phyloP scores from a whole-genome alignment of 1,139 yeast species.

The Pichia cactophila region DNA sequence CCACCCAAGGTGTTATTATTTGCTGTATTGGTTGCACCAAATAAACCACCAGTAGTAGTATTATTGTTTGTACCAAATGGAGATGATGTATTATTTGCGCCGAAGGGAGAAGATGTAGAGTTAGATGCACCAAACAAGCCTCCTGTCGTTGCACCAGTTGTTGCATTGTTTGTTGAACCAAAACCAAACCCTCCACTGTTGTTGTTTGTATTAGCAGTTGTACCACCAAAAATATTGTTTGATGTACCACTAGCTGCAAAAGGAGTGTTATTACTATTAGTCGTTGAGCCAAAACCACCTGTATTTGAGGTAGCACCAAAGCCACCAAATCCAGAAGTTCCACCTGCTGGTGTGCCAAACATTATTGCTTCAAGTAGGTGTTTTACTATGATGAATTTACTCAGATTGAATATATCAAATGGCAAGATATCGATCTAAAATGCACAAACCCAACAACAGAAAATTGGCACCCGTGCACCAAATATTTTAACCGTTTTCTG shows the following conservation, averaged over 20 bases:
- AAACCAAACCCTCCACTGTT: constrained; percentile 11
- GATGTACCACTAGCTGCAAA: constrained; percentile 30
- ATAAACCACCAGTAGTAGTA: constrained; percentile 5
- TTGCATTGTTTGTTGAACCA: neutral
- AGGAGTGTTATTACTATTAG: constrained; percentile 6
- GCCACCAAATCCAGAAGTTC: constrained; percentile 53
- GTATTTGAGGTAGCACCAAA: constrained; percentile 34
- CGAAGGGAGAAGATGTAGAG: constrained; percentile 16
- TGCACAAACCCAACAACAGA: too few relatives aligned
- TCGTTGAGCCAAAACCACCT: neutral
- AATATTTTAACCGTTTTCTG: too few relatives aligned
- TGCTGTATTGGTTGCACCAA: constrained; percentile 11
- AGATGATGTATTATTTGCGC: constrained; percentile 15
- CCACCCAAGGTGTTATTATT: constrained; percentile 24
- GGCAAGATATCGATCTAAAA: too few relatives aligned
- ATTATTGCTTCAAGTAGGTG: constrained; percentile 19
- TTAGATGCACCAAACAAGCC: constrained; percentile 29
- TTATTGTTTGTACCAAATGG: constrained; percentile 22
- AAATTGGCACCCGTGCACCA: too few relatives aligned
- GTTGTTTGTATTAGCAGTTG: constrained; percentile 10
- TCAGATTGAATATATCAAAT: too few relatives aligned
- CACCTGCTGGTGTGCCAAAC: constrained; percentile 38
- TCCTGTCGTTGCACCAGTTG: neutral
- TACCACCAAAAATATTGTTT: constrained; percentile 14
- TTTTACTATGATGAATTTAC: too few relatives aligned